Conservation (phyloP, 1,284 basidiomycete genomes). For the Naganishia albida region DNA sequence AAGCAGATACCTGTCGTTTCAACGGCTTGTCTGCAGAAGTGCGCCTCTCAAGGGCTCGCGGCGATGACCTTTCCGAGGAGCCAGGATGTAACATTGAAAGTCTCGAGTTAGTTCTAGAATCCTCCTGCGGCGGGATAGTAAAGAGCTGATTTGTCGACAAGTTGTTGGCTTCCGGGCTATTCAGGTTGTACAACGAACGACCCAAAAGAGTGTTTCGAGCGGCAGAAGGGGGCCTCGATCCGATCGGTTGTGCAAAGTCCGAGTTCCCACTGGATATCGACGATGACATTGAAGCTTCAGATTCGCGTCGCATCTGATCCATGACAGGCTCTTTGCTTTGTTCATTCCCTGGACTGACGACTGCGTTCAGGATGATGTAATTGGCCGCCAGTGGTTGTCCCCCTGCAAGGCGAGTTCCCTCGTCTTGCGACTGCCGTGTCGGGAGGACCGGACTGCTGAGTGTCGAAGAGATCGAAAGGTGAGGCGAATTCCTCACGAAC, state of each 20-base stretch:
- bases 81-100: constrained; percentile 1
- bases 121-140: constrained; percentile 4
- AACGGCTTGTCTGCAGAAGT: constrained; percentile 8
- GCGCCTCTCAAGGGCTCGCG: constrained; percentile 6
- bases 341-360: background rate
- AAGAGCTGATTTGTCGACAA: constrained; percentile 15
- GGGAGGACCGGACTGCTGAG: constrained; percentile 12
- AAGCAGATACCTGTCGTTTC: constrained; percentile 4
- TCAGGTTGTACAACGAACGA: constrained; percentile 4
- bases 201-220: constrained; percentile 3
- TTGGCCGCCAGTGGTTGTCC: background rate
- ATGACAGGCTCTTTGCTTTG: background rate
- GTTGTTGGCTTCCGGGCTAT: constrained; percentile 1
- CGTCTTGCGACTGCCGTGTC: background rate
- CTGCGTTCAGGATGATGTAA: background rate
- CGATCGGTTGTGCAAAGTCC: background rate
- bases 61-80: background rate
- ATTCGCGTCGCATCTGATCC: constrained; percentile 3
- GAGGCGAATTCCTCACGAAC: background rate
- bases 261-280: constrained; percentile 10
- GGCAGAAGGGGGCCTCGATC: background rate
- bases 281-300: constrained; percentile 8
- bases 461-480: constrained; percentile 1
- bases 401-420: background rate
- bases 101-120: background rate